These are phyloP conservation scores for Trichoderma atroviride DNA, from an alignment of 2,329 filamentous ascomycete species.

Conservation along the genomic window DNA sequence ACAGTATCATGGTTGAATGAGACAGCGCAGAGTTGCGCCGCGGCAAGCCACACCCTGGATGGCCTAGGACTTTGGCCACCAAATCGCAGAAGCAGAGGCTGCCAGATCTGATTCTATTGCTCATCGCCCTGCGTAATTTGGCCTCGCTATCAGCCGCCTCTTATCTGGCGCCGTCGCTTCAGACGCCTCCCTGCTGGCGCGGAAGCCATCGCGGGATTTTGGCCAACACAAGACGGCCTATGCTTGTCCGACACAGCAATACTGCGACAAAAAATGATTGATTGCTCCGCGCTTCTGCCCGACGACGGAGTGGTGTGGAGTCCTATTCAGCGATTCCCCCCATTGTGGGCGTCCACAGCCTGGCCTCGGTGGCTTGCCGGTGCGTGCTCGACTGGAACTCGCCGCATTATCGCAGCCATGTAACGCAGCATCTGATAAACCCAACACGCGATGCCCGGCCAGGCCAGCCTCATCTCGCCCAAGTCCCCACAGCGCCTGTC, in stretches of 20 bases:
- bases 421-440: constrained; percentile 13
- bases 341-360: constrained; percentile 2
- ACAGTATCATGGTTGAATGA: background rate
- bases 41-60: constrained; percentile 16
- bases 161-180: constrained; percentile 8
- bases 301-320: constrained; percentile 22
- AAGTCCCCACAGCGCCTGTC: background rate
- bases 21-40: constrained; percentile 7
- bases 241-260: background rate
- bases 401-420: constrained; percentile 15
- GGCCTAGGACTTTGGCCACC: constrained; percentile 4
- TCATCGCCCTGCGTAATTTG: constrained; percentile 24
- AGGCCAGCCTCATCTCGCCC: constrained; percentile 20
- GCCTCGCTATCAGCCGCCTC: background rate
- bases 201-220: constrained; percentile 16
- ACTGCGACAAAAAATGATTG: background rate
- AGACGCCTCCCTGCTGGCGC: background rate
- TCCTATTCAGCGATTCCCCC: background rate
- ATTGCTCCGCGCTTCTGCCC: constrained; percentile 16
- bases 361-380: constrained; percentile 2
- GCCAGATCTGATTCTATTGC: constrained; percentile 14
- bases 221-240: background rate
- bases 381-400: background rate
- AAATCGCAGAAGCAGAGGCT: background rate
- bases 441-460: background rate